phyloP scores from a whole-genome alignment of 2,329 filamentous ascomycete genomes.

The Cytospora piceicola region DNA sequence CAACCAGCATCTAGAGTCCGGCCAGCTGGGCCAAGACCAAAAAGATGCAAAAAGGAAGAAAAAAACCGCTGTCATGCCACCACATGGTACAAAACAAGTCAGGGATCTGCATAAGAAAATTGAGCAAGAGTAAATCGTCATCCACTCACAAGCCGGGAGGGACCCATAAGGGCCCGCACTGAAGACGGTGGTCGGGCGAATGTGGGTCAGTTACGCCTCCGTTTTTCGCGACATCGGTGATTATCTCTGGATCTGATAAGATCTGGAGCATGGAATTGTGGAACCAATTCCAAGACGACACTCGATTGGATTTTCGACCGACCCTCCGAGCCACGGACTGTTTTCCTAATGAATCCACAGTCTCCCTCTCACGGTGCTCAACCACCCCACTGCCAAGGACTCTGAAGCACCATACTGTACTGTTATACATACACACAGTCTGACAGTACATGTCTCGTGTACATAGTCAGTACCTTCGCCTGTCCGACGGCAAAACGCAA shows the following conservation, averaged over 20 bases:
- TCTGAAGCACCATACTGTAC: background rate
- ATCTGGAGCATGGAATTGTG: conserved; percentile 40
- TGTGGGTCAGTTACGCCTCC: conserved; percentile 29
- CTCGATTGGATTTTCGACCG: conserved; percentile 12
- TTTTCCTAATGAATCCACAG: background rate
- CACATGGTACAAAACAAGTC: conserved; percentile 1
- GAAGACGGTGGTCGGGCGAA: conserved; percentile 28
- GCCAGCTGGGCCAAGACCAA: conserved; percentile 10
- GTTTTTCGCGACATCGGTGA: conserved; percentile 46
- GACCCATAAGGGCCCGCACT: conserved; percentile 21
- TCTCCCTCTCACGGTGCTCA: background rate
- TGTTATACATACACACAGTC: background rate
- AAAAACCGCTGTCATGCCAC: background rate
- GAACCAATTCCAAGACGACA: conserved; percentile 8
- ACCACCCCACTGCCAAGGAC: background rate
- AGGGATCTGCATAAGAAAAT: conserved; percentile 27
- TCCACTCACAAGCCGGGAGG: conserved; percentile 22
- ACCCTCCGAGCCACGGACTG: conserved; percentile 7
- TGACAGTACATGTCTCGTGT: too few species aligned
- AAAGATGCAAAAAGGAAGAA: too few species aligned
- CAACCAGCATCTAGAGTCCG: background rate
- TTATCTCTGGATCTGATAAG: conserved; percentile 61
- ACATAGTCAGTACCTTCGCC: too few species aligned
- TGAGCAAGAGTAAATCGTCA: conserved; percentile 16
- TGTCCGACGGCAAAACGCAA: too few species aligned